A percentile compares a stretch with the other conserved stretches of the same genome.
Evolutionary conservation across 192 early-diverging fungal genomes (phyloP).

Genomic region (Backusella luteola): DNA sequence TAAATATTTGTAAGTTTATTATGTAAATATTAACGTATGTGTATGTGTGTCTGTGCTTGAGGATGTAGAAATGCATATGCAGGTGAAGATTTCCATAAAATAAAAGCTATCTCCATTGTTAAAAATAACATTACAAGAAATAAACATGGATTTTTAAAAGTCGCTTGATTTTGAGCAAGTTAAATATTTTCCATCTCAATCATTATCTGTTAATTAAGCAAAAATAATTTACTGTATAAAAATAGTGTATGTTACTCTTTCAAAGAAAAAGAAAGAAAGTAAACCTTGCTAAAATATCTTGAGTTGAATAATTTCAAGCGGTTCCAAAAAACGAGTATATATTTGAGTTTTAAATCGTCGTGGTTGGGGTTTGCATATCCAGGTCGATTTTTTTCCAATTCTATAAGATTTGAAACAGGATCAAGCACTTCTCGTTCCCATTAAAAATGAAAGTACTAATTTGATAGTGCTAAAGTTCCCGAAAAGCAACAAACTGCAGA

Average conservation of each 20-base stretch:
- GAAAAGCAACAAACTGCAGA: not conserved
- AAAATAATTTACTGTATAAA: not conserved
- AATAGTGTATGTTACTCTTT: not conserved
- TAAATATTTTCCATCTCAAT: not conserved
- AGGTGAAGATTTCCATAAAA: not conserved
- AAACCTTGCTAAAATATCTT: not conserved
- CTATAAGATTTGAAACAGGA: slow-evolving; percentile 2
- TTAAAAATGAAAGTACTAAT: not conserved
- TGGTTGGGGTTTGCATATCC: not conserved
- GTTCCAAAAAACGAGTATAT: not conserved
- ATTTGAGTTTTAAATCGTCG: not conserved
- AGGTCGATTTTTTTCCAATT: not conserved
- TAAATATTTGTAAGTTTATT: not conserved
- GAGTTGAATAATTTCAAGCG: not conserved
- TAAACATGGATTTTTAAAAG: not conserved
- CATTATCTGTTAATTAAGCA: not conserved
- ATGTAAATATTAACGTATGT: not conserved
- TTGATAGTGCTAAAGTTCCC: not conserved
- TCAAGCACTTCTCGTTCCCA: not conserved
- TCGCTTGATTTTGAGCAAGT: not conserved
- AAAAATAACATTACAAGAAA: not conserved
- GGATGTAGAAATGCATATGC: not conserved
- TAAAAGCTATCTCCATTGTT: not conserved
- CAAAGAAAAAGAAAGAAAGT: not conserved
- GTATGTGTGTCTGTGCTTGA: not conserved